Evolutionary conservation across 768 basidiomycete species (phyloP).

Genomic region (Collybiopsis luxurians): DNA sequence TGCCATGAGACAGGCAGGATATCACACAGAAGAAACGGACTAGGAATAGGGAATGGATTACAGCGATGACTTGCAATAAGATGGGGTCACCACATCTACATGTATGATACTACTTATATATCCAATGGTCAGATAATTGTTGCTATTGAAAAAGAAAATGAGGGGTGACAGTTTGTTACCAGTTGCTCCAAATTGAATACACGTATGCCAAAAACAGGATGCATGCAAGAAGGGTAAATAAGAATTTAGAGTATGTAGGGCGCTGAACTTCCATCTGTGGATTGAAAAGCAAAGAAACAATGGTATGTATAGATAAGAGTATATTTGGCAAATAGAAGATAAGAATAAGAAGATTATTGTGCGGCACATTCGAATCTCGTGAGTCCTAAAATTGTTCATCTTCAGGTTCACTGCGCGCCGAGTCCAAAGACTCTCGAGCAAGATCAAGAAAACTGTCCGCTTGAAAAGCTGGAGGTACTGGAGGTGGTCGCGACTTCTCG

Average conservation of each 20-base stretch:
- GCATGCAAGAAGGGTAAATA: slow-evolving; percentile 5
- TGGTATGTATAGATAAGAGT: slow-evolving; percentile 1
- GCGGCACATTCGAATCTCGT: not conserved
- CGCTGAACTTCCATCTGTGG: not conserved
- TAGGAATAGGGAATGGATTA: slow-evolving; percentile 26
- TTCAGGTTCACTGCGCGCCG: slow-evolving; percentile 29
- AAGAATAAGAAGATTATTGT: not conserved
- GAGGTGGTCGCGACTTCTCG: slow-evolving; percentile 14
- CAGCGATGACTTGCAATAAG: not conserved
- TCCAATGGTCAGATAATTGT: slow-evolving; percentile 9
- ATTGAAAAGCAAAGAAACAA: slow-evolving; percentile 2
- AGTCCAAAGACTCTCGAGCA: slow-evolving; percentile 51
- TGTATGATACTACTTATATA: slow-evolving; percentile 8
- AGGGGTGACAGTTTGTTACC: slow-evolving; percentile 12
- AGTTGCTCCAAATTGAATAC: slow-evolving; percentile 7
- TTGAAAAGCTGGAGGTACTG: not conserved
- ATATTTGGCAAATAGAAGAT: slow-evolving; percentile 3
- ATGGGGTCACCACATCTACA: slow-evolving; percentile 8
- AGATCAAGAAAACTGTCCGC: slow-evolving; percentile 49
- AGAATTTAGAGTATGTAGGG: slow-evolving; percentile 3
- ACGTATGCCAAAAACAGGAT: slow-evolving; percentile 6
- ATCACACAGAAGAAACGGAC: slow-evolving; percentile 84
- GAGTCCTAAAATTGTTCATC: slow-evolving; percentile 5
- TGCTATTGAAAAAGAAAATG: slow-evolving; percentile 10
- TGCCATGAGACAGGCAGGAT: slow-evolving; percentile 85